Evolutionary conservation across 495 filamentous ascomycete genomes (phyloP).

Genomic region (Trichoderma asperelloides): DNA sequence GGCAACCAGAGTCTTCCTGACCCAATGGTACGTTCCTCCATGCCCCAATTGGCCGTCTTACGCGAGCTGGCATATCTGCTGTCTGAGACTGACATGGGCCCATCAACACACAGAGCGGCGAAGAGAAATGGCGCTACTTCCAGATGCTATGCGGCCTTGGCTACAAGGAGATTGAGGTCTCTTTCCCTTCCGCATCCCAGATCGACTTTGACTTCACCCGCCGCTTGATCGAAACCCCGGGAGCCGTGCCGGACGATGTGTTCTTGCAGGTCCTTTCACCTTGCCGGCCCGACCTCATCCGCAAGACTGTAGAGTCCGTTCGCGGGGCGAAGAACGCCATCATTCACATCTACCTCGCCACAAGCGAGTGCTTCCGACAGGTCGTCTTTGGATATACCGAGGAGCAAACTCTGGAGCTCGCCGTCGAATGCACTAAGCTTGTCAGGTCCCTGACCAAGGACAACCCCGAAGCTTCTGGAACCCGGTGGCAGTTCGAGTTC

Average conservation of each 20-base stretch:
- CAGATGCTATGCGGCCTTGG: conserved; percentile 87
- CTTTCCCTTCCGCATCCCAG: conserved; percentile 88
- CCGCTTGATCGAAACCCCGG: conserved; percentile 77
- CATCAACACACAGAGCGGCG: conserved; percentile 54
- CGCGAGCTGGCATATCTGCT: background rate
- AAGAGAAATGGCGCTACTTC: conserved; percentile 94
- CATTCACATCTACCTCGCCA: conserved; percentile 92
- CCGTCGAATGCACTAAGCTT: conserved; percentile 77
- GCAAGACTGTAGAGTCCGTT: conserved; percentile 80
- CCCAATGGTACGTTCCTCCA: conserved; percentile 60
- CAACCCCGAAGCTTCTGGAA: conserved; percentile 62
- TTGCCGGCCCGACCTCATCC: conserved; percentile 87
- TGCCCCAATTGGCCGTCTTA: background rate
- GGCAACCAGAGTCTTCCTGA: conserved; percentile 84
- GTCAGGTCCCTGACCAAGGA: conserved; percentile 93
- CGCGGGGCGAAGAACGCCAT: conserved; percentile 92
- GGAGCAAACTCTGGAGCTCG: conserved; percentile 71
- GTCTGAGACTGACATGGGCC: background rate
- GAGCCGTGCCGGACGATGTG: conserved; percentile 82
- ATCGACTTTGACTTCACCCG: conserved; percentile 95
- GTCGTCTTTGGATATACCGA: conserved; percentile 85
- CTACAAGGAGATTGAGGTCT: conserved; percentile 98
- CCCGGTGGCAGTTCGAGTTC: conserved; percentile 94
- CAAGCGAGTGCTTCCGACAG: conserved; percentile 82
- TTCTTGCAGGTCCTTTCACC: conserved; percentile 93